phyloP scores from a whole-genome alignment of 2,329 filamentous ascomycete species.

The Diaporthe sp. region DNA sequence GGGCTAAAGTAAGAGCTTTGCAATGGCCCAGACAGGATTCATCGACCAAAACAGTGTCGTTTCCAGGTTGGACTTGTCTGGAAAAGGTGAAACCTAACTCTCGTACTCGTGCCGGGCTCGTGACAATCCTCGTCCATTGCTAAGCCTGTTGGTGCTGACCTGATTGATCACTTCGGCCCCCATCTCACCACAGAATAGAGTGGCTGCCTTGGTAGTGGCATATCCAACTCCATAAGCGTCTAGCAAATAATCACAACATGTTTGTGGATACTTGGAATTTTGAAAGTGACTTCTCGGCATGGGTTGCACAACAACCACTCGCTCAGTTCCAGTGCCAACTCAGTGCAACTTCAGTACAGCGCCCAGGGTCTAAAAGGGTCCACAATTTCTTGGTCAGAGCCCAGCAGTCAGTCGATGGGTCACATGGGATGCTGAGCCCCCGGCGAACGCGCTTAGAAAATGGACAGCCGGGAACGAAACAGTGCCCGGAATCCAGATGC shows the following conservation, averaged over 20 bases:
- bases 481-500: constrained; percentile 1
- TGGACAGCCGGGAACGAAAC: not conserved
- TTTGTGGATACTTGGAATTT: too few species aligned
- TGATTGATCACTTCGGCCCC: not conserved
- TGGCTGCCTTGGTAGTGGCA: not conserved
- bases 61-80: not conserved
- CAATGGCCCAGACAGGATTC: not conserved
- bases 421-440: not conserved
- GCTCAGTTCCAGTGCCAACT: not conserved
- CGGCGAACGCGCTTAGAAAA: constrained; percentile 8
- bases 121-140: not conserved
- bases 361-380: not conserved
- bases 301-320: not conserved
- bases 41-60: not conserved
- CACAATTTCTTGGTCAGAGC: constrained; percentile 20
- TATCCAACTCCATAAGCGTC: not conserved
- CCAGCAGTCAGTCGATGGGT: not conserved
- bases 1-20: not conserved
- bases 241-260: too few species aligned
- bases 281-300: too few species aligned
- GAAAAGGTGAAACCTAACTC: too few species aligned
- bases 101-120: not conserved
- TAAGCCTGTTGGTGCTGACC: not conserved
- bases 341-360: not conserved
- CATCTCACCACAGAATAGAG: not conserved